phyloP scores from a whole-genome alignment of 2,329 filamentous ascomycete species.

The Alternaria arborescens region DNA sequence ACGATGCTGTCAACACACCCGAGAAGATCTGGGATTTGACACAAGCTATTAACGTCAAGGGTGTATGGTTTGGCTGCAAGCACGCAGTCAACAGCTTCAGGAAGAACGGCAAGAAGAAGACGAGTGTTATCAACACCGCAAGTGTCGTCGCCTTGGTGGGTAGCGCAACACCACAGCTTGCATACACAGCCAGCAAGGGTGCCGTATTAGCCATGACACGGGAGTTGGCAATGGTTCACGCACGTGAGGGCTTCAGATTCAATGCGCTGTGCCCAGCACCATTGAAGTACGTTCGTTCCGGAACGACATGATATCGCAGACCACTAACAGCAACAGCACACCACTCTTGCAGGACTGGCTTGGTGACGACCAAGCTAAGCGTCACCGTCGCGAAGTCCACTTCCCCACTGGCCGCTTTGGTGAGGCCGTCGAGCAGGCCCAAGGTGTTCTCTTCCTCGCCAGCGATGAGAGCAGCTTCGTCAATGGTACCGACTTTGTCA shows the following conservation, averaged over 20 bases:
- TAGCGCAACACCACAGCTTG: conserved; percentile 85
- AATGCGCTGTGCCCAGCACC: conserved; percentile 91
- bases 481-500: conserved; percentile 90
- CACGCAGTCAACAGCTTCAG: conserved; percentile 85
- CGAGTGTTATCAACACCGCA: conserved; percentile 90
- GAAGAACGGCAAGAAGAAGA: conserved; percentile 78
- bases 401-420: conserved; percentile 90
- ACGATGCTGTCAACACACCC: conserved; percentile 76
- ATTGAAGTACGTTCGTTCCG: conserved; percentile 67
- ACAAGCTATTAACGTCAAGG: conserved; percentile 95
- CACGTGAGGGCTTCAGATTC: conserved; percentile 87
- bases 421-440: conserved; percentile 92
- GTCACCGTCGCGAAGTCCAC: conserved; percentile 83
- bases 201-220: conserved; percentile 89
- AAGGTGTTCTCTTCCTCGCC: conserved; percentile 86
- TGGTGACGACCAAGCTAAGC: conserved; percentile 84
- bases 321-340: conserved; percentile 62
- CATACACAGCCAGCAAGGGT: conserved; percentile 94
- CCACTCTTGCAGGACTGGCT: conserved; percentile 93
- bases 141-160: conserved; percentile 88
- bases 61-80: conserved; percentile 96
- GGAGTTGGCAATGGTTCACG: conserved; percentile 91
- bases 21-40: conserved; percentile 95
- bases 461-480: conserved; percentile 90
- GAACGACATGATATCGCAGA: not conserved